These are phyloP conservation scores for Colletotrichum lentis DNA, from an alignment of 2,329 filamentous ascomycete genomes.

Conservation along the genomic window DNA sequence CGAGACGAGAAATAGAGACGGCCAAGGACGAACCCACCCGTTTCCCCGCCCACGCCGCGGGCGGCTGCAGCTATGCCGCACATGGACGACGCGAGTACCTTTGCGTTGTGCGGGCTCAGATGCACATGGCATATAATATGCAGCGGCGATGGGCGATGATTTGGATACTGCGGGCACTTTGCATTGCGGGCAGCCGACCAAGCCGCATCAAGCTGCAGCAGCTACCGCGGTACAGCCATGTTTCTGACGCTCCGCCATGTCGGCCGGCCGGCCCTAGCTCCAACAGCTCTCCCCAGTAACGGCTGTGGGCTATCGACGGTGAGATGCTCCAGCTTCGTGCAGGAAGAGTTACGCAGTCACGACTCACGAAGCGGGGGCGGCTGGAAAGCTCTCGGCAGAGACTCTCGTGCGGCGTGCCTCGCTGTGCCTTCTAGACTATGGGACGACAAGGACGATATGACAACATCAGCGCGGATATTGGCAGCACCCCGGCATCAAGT, in stretches of 20 bases:
- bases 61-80: constrained; percentile 30
- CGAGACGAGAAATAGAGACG: background rate
- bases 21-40: constrained; percentile 21
- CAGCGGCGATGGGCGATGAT: constrained; percentile 4
- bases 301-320: constrained; percentile 12
- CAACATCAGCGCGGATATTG: constrained; percentile 20
- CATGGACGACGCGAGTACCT: constrained; percentile 10
- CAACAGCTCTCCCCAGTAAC: constrained; percentile 15
- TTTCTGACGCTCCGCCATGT: constrained; percentile 34
- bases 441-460: constrained; percentile 18
- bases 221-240: constrained; percentile 26
- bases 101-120: constrained; percentile 22
- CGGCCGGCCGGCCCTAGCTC: constrained; percentile 11
- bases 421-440: constrained; percentile 22
- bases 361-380: background rate
- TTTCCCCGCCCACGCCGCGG: constrained; percentile 31
- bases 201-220: constrained; percentile 26
- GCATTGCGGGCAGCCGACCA: constrained; percentile 26
- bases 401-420: constrained; percentile 12
- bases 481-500: constrained; percentile 7
- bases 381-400: constrained; percentile 14
- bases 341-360: constrained; percentile 12
- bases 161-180: constrained; percentile 21
- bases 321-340: constrained; percentile 23
- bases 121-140: constrained; percentile 9